Evolutionary conservation across 106 monocot genomes (phyloP), one percentile per base, ranked within the genome.

Genomic region (Acorus gramineus): DNA sequence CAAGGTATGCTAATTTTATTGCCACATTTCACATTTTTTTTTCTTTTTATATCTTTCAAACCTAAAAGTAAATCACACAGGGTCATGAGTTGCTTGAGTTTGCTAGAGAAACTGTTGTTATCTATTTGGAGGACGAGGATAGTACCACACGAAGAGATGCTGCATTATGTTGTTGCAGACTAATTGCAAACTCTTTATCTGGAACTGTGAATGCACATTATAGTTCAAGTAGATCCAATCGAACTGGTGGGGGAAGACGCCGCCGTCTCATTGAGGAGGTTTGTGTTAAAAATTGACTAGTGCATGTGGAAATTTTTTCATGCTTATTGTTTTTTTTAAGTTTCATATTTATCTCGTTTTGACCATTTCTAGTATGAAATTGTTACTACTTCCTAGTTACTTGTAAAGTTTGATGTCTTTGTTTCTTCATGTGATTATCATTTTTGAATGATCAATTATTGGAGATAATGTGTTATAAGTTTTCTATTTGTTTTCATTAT

Each of bases 221-320:
- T 74, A 75, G 57, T 66, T 74, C 90, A 72, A 96, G 56, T 59
- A 82, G 91, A 56, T 78, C 85, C 10, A 83, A 63, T 72, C 82
- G 95, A 43, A 80, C 76, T 73, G 87, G 90, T 74, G 84, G 85
- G 61, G 70, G 68, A 42, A 87, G 80, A 60, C 77, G 77, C 4
- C 90, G 95, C n/a, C 85, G 77, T 53, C 85, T 96, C 60, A 81
- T 85, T 50, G 90, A 96, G 64, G 91, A 96, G 95, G 95, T 96
- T 73, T 74, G 57, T 66, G 56, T 44, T 14, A 44, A 75, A 45
- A 54, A 5, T 69, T 43, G 42, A 65, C 7, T 61, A 9, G 13
- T 46, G 3, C 6, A 44, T 9, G 43, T 46, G 60, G 7, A 7
- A 8, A 42, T 60, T 60, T 60, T 60, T 45, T 9, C 60, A 6